Evolutionary conservation across 2,329 filamentous ascomycete species (phyloP), one percentile per base, ranked within the genome.

Genomic region (Exophiala xenobiotica): DNA sequence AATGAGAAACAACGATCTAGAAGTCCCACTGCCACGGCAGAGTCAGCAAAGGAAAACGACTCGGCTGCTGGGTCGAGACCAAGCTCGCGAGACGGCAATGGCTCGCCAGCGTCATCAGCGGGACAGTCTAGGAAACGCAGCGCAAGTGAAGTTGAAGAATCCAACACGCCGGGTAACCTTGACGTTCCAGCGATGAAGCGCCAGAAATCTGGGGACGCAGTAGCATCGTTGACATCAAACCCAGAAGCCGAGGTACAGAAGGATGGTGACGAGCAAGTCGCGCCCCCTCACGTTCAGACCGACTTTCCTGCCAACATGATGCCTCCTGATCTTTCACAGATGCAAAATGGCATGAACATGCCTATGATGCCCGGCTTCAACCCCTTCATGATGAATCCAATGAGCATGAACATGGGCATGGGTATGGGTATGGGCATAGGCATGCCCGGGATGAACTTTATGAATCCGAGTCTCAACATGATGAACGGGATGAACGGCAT

Each of bases 51-150:
- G 29, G 46, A 37, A 35, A 51, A 53, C 12, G 42, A 33, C 37
- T 37, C 53, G 14, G 39, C 39, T 39, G 33, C 37, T 14, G 46
- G 35, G 9, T 55, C 56, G 14, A 49, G 49, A 35, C 50, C 59
- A 18, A 43, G n/a, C 20, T 56, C 60, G 26, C 57, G 44, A 51
- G 56, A 57, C 40, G 58, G 54, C 9, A 53, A 33, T 40, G 46
- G 40, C 24, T 60, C 57, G 8, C 61, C 59, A 14, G 51, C 39
- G 23, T 57, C 59, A n/a, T 40, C 45, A 11, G 57, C 27, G 67
- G 20, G 54, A 27, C 51, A 70, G 51, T 74, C 81, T 20, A 93
- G 88, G 72, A 99, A 97, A 74, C 83, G 93, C 18, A 80, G 87
- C 8, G 90, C 90, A 11, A 89, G 90, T 46, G 77, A 82, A 24